phyloP scores from a whole-genome alignment of 345 rosid species.

The Abelmoschus esculentus region DNA sequence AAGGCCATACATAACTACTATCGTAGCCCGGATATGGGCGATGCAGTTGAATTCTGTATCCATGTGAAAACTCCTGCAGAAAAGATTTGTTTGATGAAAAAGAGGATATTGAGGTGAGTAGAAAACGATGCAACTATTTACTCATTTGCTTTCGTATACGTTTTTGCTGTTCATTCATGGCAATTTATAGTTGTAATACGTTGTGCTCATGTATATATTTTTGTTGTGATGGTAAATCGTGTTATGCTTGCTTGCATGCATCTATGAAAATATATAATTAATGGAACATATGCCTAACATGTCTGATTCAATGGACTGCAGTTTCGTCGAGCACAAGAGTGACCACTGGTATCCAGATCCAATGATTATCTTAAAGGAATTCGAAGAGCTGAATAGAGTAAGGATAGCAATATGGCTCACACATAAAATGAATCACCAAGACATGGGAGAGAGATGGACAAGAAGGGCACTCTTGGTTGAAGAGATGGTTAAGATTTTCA shows the following conservation, averaged over 20 bases:
- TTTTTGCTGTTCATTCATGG: background rate
- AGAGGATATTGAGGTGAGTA: slow-evolving; percentile 48
- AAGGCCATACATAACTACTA: slow-evolving; percentile 70
- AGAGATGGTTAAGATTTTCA: slow-evolving; percentile 62
- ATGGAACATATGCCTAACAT: background rate
- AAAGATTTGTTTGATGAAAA: slow-evolving; percentile 52
- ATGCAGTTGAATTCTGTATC: slow-evolving; percentile 61
- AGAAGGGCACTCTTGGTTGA: slow-evolving; percentile 60
- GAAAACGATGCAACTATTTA: background rate
- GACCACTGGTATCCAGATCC: slow-evolving; percentile 74
- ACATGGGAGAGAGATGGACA: slow-evolving; percentile 58
- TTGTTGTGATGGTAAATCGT: too few relatives aligned
- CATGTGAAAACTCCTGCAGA: slow-evolving; percentile 73
- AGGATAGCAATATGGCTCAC: slow-evolving; percentile 61
- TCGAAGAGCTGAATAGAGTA: slow-evolving; percentile 47
- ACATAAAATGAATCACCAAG: slow-evolving; percentile 73
- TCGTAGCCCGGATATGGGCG: slow-evolving; percentile 95
- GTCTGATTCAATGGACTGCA: slow-evolving; percentile 12
- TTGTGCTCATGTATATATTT: background rate
- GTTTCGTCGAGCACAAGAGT: slow-evolving; percentile 57
- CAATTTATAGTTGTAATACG: background rate
- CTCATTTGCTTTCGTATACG: background rate
- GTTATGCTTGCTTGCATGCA: background rate
- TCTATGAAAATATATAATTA: background rate
- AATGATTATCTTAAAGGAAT: slow-evolving; percentile 47